phyloP scores from a whole-genome alignment of 371 early-diverging fungal genomes.

The Dentiscutata heterogama region DNA sequence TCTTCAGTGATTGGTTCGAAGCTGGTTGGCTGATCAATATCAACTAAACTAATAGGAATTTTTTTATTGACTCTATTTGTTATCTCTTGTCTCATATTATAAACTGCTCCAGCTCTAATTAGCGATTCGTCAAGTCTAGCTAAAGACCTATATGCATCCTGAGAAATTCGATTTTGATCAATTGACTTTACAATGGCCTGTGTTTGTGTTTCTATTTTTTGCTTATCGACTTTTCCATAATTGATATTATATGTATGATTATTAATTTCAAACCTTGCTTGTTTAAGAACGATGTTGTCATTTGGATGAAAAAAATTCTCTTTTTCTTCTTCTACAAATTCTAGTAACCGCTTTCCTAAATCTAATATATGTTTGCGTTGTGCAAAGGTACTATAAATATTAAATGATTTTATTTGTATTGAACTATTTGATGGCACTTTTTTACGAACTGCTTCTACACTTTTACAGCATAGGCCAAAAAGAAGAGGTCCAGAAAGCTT shows the following conservation, averaged over 20 bases:
- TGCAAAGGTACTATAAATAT: background rate
- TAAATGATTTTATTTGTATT: background rate
- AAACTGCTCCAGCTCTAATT: background rate
- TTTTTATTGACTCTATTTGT: background rate
- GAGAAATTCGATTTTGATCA: background rate
- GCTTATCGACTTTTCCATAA: background rate
- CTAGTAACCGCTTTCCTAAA: background rate
- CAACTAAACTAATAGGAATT: background rate
- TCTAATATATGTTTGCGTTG: background rate
- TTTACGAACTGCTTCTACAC: background rate
- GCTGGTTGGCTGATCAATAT: background rate
- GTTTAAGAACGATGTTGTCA: background rate
- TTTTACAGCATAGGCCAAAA: background rate
- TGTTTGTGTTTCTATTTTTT: background rate
- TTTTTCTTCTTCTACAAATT: background rate
- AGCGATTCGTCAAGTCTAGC: background rate
- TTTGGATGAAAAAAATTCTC: constrained; percentile 6
- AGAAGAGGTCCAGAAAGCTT: background rate
- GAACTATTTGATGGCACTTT: background rate
- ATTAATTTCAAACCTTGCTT: background rate
- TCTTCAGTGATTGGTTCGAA: background rate
- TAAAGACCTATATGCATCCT: constrained; percentile 7
- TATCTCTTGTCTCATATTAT: background rate
- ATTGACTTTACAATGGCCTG: background rate
- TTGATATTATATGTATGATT: background rate